phyloP scores from a whole-genome alignment of 2,329 filamentous ascomycete genomes.

The Calonectria naviculata region DNA sequence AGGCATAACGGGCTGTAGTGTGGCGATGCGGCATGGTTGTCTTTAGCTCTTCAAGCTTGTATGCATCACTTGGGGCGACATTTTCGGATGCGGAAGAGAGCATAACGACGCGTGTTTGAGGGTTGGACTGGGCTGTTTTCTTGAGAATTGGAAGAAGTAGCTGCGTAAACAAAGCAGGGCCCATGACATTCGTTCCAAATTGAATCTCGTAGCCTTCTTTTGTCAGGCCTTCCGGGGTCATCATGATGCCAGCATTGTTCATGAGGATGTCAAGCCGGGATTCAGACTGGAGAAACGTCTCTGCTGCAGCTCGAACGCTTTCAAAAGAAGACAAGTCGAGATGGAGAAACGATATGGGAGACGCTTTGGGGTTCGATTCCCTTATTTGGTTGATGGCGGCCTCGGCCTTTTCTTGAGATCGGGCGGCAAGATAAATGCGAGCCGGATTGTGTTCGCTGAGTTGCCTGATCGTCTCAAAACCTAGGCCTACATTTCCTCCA shows the following conservation, averaged over 20 bases:
- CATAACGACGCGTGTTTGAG: background rate
- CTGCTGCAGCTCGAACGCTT: slow-evolving; percentile 9
- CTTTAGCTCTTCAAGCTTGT: background rate
- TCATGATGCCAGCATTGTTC: slow-evolving; percentile 29
- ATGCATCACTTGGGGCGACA: background rate
- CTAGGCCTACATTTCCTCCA: slow-evolving; percentile 20
- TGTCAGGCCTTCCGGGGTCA: slow-evolving; percentile 21
- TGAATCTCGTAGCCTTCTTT: slow-evolving; percentile 29
- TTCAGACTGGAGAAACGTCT: background rate
- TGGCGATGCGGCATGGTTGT: background rate
- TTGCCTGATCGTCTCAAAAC: slow-evolving; percentile 13
- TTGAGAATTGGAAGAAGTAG: slow-evolving; percentile 27
- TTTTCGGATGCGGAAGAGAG: background rate
- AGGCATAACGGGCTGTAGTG: background rate
- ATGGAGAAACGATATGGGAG: background rate
- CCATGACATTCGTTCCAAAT: slow-evolving; percentile 29
- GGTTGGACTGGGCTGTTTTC: background rate
- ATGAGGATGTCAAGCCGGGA: slow-evolving; percentile 24
- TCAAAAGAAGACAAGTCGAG: slow-evolving; percentile 18
- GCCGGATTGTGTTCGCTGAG: slow-evolving; percentile 1
- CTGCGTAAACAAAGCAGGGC: slow-evolving; percentile 22
- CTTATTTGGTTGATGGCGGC: background rate
- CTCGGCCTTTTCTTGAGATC: slow-evolving; percentile 8
- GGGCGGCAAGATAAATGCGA: slow-evolving; percentile 10
- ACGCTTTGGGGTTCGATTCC: background rate